Percentiles rank a stretch among this genome's conserved stretches.
These are phyloP conservation scores for Pterothamnion heteromorphum DNA, from an alignment of 31 red algal species.

Conservation along the genomic window DNA sequence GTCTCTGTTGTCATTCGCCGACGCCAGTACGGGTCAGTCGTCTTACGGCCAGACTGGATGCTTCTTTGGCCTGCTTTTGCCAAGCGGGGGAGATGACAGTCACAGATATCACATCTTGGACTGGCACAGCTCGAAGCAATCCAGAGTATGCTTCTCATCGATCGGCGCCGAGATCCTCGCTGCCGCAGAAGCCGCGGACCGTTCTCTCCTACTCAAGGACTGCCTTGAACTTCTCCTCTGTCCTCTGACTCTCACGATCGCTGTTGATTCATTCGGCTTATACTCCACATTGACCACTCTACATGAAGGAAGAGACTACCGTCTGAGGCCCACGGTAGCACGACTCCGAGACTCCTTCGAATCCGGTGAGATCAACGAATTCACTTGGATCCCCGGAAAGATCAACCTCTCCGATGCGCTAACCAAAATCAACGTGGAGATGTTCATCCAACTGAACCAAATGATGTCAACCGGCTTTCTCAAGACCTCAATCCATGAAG, in stretches of 20 bases:
- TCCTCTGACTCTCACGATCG: conserved; percentile 6
- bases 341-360: conserved; percentile 38
- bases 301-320: conserved; percentile 36
- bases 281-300: conserved; percentile 30
- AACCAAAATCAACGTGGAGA: conserved; percentile 19
- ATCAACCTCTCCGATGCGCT: background rate
- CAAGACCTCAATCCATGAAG: too few species aligned
- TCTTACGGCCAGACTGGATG: conserved; percentile 49
- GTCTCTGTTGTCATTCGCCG: conserved; percentile 33
- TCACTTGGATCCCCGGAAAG: conserved; percentile 11
- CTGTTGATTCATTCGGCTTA: conserved; percentile 38
- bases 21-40: conserved; percentile 33
- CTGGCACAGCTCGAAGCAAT: conserved; percentile 47
- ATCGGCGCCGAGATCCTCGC: conserved; percentile 44
- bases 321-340: conserved; percentile 38
- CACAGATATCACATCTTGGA: background rate
- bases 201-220: background rate
- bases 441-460: background rate
- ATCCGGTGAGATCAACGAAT: background rate
- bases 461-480: background rate
- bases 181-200: conserved; percentile 39
- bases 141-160: conserved; percentile 47
- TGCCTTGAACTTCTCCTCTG: background rate
- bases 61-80: conserved; percentile 17
- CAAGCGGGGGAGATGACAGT: background rate